Conservation (phyloP, 768 basidiomycete genomes). For the Sarcodon aspratus region DNA sequence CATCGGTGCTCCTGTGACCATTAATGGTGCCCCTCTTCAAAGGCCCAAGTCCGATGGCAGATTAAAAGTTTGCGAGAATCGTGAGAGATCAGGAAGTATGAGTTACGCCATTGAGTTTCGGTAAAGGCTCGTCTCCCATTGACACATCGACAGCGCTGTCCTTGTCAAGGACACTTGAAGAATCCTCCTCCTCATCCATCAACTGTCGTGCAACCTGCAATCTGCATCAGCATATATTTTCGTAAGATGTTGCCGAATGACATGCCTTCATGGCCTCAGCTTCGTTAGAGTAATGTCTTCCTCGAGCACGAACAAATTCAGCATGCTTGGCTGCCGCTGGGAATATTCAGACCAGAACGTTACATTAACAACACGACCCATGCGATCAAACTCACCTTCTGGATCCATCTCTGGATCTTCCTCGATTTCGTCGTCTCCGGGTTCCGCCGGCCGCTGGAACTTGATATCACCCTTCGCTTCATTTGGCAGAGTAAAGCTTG, state of each 20-base stretch:
- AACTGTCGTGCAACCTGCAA: constrained; percentile 19
- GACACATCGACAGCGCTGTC: constrained; percentile 12
- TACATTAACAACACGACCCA: background rate
- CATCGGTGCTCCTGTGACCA: background rate
- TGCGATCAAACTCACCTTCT: constrained; percentile 46
- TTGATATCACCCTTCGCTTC: constrained; percentile 54
- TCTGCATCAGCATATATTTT: background rate
- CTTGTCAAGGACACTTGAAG: constrained; percentile 9
- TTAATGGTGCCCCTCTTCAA: no score
- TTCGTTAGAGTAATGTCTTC: constrained; percentile 83
- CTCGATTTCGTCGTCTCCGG: constrained; percentile 39
- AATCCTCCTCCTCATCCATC: constrained; percentile 41
- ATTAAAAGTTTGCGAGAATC: no score
- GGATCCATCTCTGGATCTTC: constrained; percentile 80
- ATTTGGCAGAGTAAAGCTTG: constrained; percentile 71
- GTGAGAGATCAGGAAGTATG: constrained; percentile 4
- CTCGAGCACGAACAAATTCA: constrained; percentile 69
- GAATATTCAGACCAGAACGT: constrained; percentile 1
- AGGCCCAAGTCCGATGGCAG: no score
- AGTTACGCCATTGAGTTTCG: constrained; percentile 12
- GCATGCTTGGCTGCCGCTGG: constrained; percentile 75
- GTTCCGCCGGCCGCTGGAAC: constrained; percentile 27
- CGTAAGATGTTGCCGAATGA: background rate
- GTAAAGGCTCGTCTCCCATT: constrained; percentile 13
- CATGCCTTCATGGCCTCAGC: constrained; percentile 87